Evolutionary conservation across 495 filamentous ascomycete species (phyloP).

Genomic region (Aspergillus carlsbadensis): DNA sequence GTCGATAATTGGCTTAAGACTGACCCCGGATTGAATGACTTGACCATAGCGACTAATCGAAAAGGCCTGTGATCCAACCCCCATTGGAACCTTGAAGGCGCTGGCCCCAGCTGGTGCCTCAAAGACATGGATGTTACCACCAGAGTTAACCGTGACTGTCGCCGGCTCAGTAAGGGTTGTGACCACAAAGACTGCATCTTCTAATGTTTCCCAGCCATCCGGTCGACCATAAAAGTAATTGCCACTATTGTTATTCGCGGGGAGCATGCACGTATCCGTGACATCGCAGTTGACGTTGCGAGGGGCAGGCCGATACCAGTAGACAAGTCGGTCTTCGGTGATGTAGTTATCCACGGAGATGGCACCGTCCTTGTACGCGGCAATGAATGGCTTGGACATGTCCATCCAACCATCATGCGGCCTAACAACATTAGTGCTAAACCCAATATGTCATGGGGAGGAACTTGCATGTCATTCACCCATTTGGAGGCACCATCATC

Average conservation of each 20-base stretch:
- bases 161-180: constrained; percentile 49
- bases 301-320: constrained; percentile 58
- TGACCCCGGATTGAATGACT: constrained; percentile 49
- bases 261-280: constrained; percentile 50
- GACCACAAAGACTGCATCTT: constrained; percentile 57
- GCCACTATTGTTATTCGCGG: constrained; percentile 41
- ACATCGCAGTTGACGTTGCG: constrained; percentile 48
- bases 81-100: constrained; percentile 53
- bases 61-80: constrained; percentile 53
- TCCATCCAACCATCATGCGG: constrained; percentile 59
- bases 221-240: constrained; percentile 59
- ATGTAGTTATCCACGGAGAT: constrained; percentile 39
- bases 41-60: constrained; percentile 42
- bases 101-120: constrained; percentile 52
- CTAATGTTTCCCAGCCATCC: constrained; percentile 51
- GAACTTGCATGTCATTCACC: constrained; percentile 57
- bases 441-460: background rate
- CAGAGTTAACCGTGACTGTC: constrained; percentile 47
- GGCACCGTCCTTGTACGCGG: constrained; percentile 56
- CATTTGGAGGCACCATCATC: constrained; percentile 62
- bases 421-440: constrained; percentile 16
- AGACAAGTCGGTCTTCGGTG: constrained; percentile 52
- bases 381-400: constrained; percentile 58
- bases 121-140: constrained; percentile 43
- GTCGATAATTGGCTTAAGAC: constrained; percentile 49